These are phyloP conservation scores for Oenanthe javanica DNA, from an alignment of 140 eudicot genomes.

Conservation along the genomic window DNA sequence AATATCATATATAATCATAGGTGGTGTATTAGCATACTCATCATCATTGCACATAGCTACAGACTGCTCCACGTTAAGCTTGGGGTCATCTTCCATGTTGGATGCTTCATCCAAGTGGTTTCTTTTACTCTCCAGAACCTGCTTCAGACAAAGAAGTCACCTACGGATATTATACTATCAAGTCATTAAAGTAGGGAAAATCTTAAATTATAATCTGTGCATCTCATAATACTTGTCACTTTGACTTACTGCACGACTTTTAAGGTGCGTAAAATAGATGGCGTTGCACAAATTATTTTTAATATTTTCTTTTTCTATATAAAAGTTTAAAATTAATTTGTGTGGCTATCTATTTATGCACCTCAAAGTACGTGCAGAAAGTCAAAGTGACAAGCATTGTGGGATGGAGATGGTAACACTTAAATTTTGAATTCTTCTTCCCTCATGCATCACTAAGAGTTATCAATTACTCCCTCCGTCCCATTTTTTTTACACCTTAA, in stretches of 20 bases:
- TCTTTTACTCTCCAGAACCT: slow-evolving; percentile 40
- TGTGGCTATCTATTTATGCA: neutral
- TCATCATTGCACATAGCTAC: slow-evolving; percentile 33
- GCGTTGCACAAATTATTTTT: neutral
- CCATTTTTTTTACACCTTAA: no score
- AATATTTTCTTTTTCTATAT: neutral
- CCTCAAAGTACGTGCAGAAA: neutral
- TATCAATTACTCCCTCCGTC: neutral
- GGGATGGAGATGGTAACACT: neutral
- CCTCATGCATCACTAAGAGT: neutral
- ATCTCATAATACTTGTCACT: neutral
- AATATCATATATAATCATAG: neutral
- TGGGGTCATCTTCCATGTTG: slow-evolving; percentile 25
- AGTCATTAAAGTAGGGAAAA: neutral
- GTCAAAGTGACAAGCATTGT: neutral
- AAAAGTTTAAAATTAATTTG: neutral
- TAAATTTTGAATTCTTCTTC: neutral
- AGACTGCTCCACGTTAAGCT: slow-evolving; percentile 19
- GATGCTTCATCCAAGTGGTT: slow-evolving; percentile 34
- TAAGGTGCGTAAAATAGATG: neutral
- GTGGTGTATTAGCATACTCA: slow-evolving; percentile 44
- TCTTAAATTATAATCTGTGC: neutral
- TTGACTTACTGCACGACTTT: neutral
- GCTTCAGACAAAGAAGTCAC: slow-evolving; percentile 9
- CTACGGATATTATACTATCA: neutral